Evolutionary conservation across 306 rosid genomes (phyloP), one percentile per base, ranked within the genome.

Genomic region (Trifolium fragiferum): DNA sequence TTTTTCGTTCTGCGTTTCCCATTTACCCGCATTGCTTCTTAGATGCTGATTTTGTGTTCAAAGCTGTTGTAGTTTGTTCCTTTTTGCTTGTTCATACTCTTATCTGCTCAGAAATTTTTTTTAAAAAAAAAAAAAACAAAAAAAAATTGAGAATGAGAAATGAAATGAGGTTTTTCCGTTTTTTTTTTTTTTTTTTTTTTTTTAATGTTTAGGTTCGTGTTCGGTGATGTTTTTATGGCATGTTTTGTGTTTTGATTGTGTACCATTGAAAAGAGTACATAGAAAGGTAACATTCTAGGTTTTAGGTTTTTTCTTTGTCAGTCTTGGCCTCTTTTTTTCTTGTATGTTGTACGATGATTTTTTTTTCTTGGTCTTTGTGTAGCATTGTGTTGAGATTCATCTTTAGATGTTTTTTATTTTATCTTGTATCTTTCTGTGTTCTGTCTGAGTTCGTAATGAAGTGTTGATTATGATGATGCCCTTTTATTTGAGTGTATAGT

Each of bases 1-100:
- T 19, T 7, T 11, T 38, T 41, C n/a, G 30, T 18, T 62, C 3
- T 63, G 25, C 35, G 40, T 18, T 38, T 15, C 66, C n/a, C 18
- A 1, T 25, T 65, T 65, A 35, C 38, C 67, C 38, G 59, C 84
- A 71, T 76, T 71, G 64, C 1, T 60, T 68, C 40, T 66, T 59
- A 6, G 15, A 12, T 74, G 18, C 4, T 64, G 41, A 61, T 70
- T 76, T 15, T 23, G 6, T 40, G 10, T 23, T 43, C 7, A 47
- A 73, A 60, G 5, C 12, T 37, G 30, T 18, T 38, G 33, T 35
- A 5, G 20, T 30, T n/a, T 60, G 73, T 27, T 18, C 10, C 2
- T 23, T 60, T 60, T 11, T 61, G 38, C 49, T 16, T 38, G 40
- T 4, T 73, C 32, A 1, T 57, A 20, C 2, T 21, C 15, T 51